phyloP scores from a whole-genome alignment of 352 stramenopile species.

The Globisporangium polare region DNA sequence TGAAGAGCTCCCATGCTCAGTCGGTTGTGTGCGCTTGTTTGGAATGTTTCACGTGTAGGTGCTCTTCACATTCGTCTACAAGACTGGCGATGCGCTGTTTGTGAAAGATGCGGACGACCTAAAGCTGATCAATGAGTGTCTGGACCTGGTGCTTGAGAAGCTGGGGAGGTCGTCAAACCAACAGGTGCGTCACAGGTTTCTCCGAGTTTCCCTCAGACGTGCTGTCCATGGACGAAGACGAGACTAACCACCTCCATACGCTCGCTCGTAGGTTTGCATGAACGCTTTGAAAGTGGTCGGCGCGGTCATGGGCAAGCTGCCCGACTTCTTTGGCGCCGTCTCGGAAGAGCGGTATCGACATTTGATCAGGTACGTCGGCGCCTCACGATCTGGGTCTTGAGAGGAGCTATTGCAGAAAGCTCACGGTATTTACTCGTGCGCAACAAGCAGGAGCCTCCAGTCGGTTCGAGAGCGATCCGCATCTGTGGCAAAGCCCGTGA shows the following conservation, averaged over 20 bases:
- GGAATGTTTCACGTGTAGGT: slow-evolving; percentile 1
- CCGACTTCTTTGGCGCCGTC: slow-evolving; percentile 29
- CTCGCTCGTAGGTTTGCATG: slow-evolving; percentile 31
- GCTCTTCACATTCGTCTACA: slow-evolving; percentile 19
- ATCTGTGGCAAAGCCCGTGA: slow-evolving; percentile 19
- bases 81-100: slow-evolving; percentile 2
- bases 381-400: neutral
- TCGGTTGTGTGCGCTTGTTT: too few species aligned
- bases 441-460: slow-evolving; percentile 30
- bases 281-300: slow-evolving; percentile 56
- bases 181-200: slow-evolving; percentile 8
- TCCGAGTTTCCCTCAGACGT: too few species aligned
- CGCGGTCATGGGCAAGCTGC: slow-evolving; percentile 47
- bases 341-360: slow-evolving; percentile 19
- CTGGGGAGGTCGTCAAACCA: slow-evolving; percentile 17
- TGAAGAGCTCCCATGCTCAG: neutral
- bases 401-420: neutral
- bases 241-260: neutral
- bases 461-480: slow-evolving; percentile 26
- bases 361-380: slow-evolving; percentile 26
- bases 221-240: too few species aligned
- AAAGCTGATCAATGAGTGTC: neutral
- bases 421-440: neutral
- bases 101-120: neutral
- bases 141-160: slow-evolving; percentile 3